phyloP scores from a whole-genome alignment of 257 asterid genomes.

The Solanum verrucosum region DNA sequence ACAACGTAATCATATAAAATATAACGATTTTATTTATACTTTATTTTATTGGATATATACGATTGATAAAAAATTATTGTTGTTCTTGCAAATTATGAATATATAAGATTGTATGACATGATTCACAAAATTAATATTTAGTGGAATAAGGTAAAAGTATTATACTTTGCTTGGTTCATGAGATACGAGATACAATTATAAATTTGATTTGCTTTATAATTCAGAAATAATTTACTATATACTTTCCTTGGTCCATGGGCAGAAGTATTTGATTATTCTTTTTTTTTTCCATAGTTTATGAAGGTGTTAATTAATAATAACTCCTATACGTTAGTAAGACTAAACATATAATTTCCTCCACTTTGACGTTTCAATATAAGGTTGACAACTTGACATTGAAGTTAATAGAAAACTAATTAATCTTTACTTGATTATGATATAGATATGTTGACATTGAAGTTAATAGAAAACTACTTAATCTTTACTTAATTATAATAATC shows the following conservation, averaged over 20 bases:
- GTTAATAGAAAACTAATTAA: not conserved
- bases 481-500: not conserved
- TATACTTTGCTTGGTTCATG: not conserved
- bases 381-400: not conserved
- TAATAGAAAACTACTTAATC: not conserved
- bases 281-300: not conserved
- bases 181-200: not conserved
- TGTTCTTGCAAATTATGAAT: not conserved
- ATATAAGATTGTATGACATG: not conserved
- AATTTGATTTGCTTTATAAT: not conserved
- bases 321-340: not conserved
- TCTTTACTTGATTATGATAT: not conserved
- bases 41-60: not conserved
- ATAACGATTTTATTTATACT: not conserved
- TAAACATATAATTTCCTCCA: not conserved
- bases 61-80: not conserved
- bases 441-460: not conserved
- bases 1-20: not conserved
- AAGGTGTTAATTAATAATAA: not conserved
- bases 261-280: not conserved
- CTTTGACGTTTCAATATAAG: not conserved
- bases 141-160: not conserved
- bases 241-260: not conserved
- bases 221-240: not conserved
- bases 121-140: not conserved